Conservation (phyloP, 1,139 yeast species). For the Taphrina wiesneri region DNA sequence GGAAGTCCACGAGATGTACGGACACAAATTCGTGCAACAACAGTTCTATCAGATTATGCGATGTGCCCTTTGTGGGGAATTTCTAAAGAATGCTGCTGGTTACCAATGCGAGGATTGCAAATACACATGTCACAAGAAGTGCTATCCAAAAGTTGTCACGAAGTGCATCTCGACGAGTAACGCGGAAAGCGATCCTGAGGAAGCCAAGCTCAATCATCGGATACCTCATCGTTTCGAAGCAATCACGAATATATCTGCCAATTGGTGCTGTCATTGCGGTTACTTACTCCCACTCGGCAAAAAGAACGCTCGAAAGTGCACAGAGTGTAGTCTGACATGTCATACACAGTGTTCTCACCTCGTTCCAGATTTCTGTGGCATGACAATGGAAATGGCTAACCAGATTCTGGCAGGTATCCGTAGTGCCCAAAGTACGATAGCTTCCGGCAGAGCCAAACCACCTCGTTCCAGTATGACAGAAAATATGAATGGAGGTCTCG, state of each 20-base stretch:
- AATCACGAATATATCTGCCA: slow-evolving; percentile 86
- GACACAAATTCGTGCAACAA: slow-evolving; percentile 93
- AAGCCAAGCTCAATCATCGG: slow-evolving; percentile 88
- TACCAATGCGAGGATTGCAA: slow-evolving; percentile 95
- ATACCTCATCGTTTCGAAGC: slow-evolving; percentile 96
- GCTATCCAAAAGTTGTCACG: slow-evolving; percentile 90
- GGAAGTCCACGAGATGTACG: slow-evolving; percentile 92
- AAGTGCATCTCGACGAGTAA: slow-evolving; percentile 91
- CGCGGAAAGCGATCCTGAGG: slow-evolving; percentile 81
- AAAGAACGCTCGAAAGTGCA: slow-evolving; percentile 90
- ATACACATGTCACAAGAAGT: slow-evolving; percentile 89
- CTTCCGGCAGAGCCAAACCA: slow-evolving; percentile 42
- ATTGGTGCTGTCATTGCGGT: slow-evolving; percentile 99
- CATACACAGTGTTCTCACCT: slow-evolving; percentile 89
- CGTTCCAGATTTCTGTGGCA: slow-evolving; percentile 97
- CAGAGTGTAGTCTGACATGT: slow-evolving; percentile 93
- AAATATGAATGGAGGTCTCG: slow-evolving; percentile 29
- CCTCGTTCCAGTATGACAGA: slow-evolving; percentile 25
- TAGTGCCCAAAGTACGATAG: slow-evolving; percentile 51
- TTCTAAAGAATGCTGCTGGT: slow-evolving; percentile 81
- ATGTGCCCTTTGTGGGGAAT: slow-evolving; percentile 95
- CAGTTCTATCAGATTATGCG: slow-evolving; percentile 95
- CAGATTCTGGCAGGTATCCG: slow-evolving; percentile 82
- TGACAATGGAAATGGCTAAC: slow-evolving; percentile 96
- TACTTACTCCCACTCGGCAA: slow-evolving; percentile 92